Evolutionary conservation across 108 stramenopile species (phyloP), one percentile per base, ranked within the genome.

Genomic region (Schizochytrium sp.): DNA sequence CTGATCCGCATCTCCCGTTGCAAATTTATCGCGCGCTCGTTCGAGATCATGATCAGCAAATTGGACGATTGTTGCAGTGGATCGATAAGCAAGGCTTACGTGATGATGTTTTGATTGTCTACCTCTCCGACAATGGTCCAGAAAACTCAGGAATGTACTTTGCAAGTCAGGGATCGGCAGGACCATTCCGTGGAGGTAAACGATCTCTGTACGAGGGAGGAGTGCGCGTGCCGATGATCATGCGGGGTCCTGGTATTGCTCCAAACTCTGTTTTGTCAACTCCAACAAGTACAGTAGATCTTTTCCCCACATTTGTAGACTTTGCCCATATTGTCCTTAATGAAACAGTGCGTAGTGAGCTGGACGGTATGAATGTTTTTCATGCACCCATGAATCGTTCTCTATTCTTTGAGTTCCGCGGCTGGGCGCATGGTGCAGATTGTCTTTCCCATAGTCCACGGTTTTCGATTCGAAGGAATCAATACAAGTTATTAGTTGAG

Each of bases 71-170:
- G 5, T 8, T 83, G 50, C 28, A 55, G n/a, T 83, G 47, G 47
- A 83, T 83, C 1, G 76, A 83, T 38, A 28, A 5, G 28, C 76
- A 55, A 40, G 76, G 76, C 8, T 28, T 83, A n/a, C 50, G 50
- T 53, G 53, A 83, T 28, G 76, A 83, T 56, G 53, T 55, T 10
- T n/a, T 83, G 17, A 49, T 83, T 28, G 53, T 83, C 53, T 83
- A 83, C 76, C 3, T 83, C 45, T 83, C 76, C n/a, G 76, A 83
- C 76, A 83, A 83, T 50, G 76, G 76, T 40, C 76, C 76, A 10
- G 76, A 83, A 42, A 55, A 83, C 28, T 13, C 47, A 5, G 47
- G 50, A 2, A 50, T 83, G 45, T 83, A 83, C 53, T 55, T 55
- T 5, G 76, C 76, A 53, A 83, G 76, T 53, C 50, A 55, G 28